A percentile compares a stretch with the other conserved stretches of the same genome.
phyloP scores from a whole-genome alignment of 1,139 yeast genomes.

The Sugiyamaella japonica region DNA sequence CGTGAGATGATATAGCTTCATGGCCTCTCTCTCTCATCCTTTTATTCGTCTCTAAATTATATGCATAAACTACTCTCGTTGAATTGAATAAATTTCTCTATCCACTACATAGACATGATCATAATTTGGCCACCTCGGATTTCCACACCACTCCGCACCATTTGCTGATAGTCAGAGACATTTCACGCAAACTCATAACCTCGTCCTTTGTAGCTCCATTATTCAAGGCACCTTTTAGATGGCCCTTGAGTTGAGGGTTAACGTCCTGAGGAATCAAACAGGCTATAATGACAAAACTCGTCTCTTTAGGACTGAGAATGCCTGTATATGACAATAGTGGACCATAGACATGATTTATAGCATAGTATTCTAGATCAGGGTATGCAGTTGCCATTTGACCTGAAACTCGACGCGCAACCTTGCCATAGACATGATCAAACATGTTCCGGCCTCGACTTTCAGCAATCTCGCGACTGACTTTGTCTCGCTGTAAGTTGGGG shows the following conservation, averaged over 20 bases:
- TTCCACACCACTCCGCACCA: constrained; percentile 78
- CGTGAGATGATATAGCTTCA: too few species aligned
- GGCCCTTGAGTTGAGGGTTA: constrained; percentile 92
- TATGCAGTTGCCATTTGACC: constrained; percentile 71
- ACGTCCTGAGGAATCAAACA: constrained; percentile 90
- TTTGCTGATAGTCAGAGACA: constrained; percentile 65
- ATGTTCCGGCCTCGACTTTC: constrained; percentile 58
- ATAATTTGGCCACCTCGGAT: constrained; percentile 54
- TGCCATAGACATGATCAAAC: constrained; percentile 76
- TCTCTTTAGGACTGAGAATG: constrained; percentile 64
- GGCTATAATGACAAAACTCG: constrained; percentile 75
- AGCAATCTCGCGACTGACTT: constrained; percentile 21
- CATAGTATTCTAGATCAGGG: constrained; percentile 80
- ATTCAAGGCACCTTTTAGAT: constrained; percentile 78
- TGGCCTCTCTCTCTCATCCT: neutral
- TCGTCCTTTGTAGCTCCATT: constrained; percentile 72
- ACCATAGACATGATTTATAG: constrained; percentile 72
- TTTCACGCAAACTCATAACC: constrained; percentile 55
- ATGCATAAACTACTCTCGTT: neutral
- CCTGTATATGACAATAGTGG: constrained; percentile 71
- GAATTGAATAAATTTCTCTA: neutral
- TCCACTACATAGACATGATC: neutral
- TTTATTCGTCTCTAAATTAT: neutral
- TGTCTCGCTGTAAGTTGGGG: constrained; percentile 32
- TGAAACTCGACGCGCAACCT: constrained; percentile 65